phyloP scores from a whole-genome alignment of 192 early-diverging fungal species.

The Backusella psychrophila region DNA sequence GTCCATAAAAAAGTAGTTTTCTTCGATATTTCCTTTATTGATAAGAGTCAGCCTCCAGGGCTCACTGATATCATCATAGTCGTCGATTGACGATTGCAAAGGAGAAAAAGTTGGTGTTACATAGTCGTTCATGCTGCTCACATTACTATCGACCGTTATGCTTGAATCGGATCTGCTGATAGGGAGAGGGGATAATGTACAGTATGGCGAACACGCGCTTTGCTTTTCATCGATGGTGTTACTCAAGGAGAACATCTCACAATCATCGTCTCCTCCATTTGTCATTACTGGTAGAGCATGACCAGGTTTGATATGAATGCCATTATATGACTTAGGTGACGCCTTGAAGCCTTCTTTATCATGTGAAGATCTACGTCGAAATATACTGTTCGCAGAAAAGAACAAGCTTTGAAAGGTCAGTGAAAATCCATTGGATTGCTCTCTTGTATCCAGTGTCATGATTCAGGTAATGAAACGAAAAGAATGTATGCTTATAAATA shows the following conservation, averaged over 20 bases:
- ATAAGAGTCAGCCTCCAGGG: constrained; percentile 10
- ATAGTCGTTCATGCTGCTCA: not conserved
- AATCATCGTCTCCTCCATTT: not conserved
- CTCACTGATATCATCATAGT: not conserved
- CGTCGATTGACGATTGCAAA: not conserved
- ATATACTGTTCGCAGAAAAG: constrained; percentile 2
- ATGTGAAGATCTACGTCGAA: constrained; percentile 4
- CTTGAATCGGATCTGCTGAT: constrained; percentile 11
- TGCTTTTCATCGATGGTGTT: not conserved
- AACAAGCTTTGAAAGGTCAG: constrained; percentile 6
- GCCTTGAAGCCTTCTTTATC: not conserved
- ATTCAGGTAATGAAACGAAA: not conserved
- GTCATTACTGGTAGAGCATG: not conserved
- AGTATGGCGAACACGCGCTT: constrained; percentile 1
- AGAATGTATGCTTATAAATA: not conserved
- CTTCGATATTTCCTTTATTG: not conserved
- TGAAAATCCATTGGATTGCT: not conserved
- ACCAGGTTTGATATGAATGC: not conserved
- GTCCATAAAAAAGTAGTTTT: constrained; percentile 7
- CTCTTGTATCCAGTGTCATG: not conserved
- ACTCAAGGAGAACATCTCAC: not conserved
- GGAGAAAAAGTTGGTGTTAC: not conserved
- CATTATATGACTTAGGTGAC: not conserved
- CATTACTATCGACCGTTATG: constrained; percentile 3
- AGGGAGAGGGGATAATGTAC: constrained; percentile 4